These are phyloP conservation scores for Thielaviopsis euricoi DNA, from an alignment of 2,329 filamentous ascomycete species.

Conservation along the genomic window DNA sequence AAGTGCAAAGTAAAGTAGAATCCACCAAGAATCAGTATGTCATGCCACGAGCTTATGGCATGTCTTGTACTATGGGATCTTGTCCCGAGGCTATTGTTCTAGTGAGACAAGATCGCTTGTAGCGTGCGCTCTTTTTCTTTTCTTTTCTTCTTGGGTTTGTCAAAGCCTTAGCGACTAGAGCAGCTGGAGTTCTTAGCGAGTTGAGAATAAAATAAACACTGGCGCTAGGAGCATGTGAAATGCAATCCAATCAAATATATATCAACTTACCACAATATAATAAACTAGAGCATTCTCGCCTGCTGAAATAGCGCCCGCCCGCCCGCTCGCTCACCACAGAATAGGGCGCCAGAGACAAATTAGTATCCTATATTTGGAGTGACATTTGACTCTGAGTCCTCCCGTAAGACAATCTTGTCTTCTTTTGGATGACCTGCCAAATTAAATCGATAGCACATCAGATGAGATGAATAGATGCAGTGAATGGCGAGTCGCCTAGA, in stretches of 20 bases:
- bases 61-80: neutral
- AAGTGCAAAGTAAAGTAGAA: neutral
- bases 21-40: neutral
- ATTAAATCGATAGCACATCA: neutral
- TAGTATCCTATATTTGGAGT: neutral
- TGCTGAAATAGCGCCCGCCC: neutral
- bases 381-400: neutral
- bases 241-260: no score
- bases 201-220: no score
- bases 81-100: neutral
- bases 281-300: neutral
- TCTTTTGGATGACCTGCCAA: neutral
- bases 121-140: neutral
- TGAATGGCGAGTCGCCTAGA: neutral
- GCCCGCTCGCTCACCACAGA: neutral
- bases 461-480: neutral
- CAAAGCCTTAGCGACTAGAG: no score
- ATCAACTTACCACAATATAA: no score
- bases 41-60: no score
- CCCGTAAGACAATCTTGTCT: neutral
- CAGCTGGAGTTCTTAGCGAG: no score
- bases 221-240: no score
- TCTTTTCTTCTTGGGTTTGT: no score
- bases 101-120: neutral
- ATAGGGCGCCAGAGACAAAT: neutral